Evolutionary conservation across 73 alveolate species (phyloP).

Genomic region (Urostyla sp.): DNA sequence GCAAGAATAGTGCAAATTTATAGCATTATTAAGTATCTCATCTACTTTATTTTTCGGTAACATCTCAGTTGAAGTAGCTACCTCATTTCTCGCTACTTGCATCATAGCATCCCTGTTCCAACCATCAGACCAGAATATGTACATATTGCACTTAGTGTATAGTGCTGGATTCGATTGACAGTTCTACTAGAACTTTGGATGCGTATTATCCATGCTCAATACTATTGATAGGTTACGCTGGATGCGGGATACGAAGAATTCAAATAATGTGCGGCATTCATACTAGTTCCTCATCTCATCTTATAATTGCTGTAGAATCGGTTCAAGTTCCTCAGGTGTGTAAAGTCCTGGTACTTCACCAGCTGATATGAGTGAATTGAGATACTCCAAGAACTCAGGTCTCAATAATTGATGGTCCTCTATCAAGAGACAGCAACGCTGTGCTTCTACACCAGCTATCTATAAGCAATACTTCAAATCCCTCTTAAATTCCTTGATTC

Average conservation of each 20-base stretch:
- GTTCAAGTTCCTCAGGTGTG: slow-evolving; percentile 97
- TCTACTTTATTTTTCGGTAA: slow-evolving; percentile 55
- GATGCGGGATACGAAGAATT: slow-evolving; percentile 86
- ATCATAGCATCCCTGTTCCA: slow-evolving; percentile 79
- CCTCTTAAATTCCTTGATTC: slow-evolving; percentile 90
- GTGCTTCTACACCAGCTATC: slow-evolving; percentile 92
- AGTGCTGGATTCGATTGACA: slow-evolving; percentile 98
- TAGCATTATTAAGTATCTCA: slow-evolving; percentile 48
- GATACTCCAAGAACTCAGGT: slow-evolving; percentile 93
- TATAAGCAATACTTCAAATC: slow-evolving; percentile 95
- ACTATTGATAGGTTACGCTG: slow-evolving; percentile 94
- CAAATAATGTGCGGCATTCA: slow-evolving; percentile 85
- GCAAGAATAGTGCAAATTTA: slow-evolving; percentile 66
- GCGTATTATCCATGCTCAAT: slow-evolving; percentile 95
- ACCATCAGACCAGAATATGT: slow-evolving; percentile 96
- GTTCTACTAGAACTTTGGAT: slow-evolving; percentile 93
- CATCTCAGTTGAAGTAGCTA: slow-evolving; percentile 54
- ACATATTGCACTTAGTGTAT: slow-evolving; percentile 91
- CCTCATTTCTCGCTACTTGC: slow-evolving; percentile 66
- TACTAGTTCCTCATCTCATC: slow-evolving; percentile 87
- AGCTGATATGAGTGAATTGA: slow-evolving; percentile 91
- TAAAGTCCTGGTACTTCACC: slow-evolving; percentile 99
- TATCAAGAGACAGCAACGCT: slow-evolving; percentile 83
- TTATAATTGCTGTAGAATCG: slow-evolving; percentile 78
- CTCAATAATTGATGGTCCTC: slow-evolving; percentile 97